Evolutionary conservation across 2,329 filamentous ascomycete species (phyloP).

Genomic region (Aschersonia sp.): DNA sequence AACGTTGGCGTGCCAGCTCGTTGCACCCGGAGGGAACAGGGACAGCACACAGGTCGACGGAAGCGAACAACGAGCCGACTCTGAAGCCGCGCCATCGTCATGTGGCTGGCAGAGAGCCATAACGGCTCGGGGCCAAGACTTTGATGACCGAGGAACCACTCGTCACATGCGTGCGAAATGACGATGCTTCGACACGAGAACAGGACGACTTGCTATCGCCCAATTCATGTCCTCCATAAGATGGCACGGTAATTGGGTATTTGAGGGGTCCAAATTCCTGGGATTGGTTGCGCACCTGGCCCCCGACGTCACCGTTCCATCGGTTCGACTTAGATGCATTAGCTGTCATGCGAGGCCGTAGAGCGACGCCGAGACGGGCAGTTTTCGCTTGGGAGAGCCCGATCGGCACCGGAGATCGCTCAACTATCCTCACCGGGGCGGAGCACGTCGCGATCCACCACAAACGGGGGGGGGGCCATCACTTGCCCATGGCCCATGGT

Average conservation of each 20-base stretch:
- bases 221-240: not conserved
- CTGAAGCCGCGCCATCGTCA: no score
- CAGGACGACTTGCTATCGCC: no score
- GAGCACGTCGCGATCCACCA: no score
- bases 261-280: not conserved
- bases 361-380: not conserved
- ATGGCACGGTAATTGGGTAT: not conserved
- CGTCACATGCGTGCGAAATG: no score
- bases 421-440: not conserved
- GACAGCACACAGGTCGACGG: no score
- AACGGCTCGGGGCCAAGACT: no score
- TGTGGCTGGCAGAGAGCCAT: no score
- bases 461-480: not conserved
- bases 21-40: no score
- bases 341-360: not conserved
- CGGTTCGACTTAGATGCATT: conserved; percentile 1
- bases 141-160: no score
- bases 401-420: conserved; percentile 1
- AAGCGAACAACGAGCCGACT: no score
- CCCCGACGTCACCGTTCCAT: not conserved
- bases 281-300: not conserved
- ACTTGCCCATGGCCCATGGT: not conserved
- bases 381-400: not conserved
- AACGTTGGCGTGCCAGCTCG: no score
- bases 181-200: no score